phyloP scores from a whole-genome alignment of 768 basidiomycete genomes.

The Tubosaeta sp. region DNA sequence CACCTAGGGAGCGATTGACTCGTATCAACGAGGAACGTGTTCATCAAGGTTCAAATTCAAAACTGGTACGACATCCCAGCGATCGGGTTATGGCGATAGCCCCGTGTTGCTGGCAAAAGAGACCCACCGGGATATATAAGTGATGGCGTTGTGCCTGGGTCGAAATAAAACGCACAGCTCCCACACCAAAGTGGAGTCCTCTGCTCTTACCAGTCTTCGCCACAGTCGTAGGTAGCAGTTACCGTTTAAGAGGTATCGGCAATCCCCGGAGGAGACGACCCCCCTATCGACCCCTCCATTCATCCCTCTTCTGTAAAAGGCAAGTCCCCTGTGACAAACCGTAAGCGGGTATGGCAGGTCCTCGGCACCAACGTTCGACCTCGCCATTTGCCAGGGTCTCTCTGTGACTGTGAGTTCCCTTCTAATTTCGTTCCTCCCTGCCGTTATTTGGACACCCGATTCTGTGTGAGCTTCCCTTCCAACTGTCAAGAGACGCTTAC shows the following conservation, averaged over 20 bases:
- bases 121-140: constrained; percentile 8
- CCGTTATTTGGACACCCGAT: constrained; percentile 13
- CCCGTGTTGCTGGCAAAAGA: constrained; percentile 2
- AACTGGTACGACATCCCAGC: constrained; percentile 14
- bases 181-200: not conserved
- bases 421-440: constrained; percentile 13
- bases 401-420: constrained; percentile 8
- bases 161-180: constrained; percentile 11
- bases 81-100: constrained; percentile 12
- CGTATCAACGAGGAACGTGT: constrained; percentile 12
- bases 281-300: constrained; percentile 4
- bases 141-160: constrained; percentile 14
- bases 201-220: not conserved
- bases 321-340: constrained; percentile 2
- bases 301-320: constrained; percentile 2
- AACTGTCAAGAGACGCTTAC: constrained; percentile 7
- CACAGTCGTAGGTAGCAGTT: not conserved
- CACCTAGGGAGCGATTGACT: constrained; percentile 1
- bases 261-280: constrained; percentile 12
- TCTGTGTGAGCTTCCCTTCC: not conserved
- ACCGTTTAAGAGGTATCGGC: constrained; percentile 8
- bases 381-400: constrained; percentile 17
- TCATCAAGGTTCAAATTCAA: constrained; percentile 12
- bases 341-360: constrained; percentile 10
- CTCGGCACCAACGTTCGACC: constrained; percentile 25